Base-by-base conservation (phyloP, 345 rosid genomes). In the Jatropha curcas region DNA sequence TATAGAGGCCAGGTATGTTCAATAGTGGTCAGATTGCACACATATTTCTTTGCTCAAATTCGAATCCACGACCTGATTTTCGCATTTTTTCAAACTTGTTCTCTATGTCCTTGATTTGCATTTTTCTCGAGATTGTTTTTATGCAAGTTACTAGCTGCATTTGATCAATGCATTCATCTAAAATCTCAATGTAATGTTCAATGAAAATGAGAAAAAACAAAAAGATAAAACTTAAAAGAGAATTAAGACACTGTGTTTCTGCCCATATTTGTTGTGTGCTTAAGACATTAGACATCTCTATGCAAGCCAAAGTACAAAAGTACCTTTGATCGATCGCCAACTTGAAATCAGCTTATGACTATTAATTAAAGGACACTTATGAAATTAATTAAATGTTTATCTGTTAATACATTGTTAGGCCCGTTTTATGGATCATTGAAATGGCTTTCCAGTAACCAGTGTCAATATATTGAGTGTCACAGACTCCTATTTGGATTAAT, bases 1-100 rank as follows among this genome's bases (percentile, higher is more conserved):
- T 28, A 22, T 92, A 2, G 87, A 85, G 76, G 93, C 84, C 68
- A 71, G 94, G 98, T 91, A 86, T 72, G 74, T 51, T 25, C 41
- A 33, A 17, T 17, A 33, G 13, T 59, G 39, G 7, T 13, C 20
- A 31, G 63, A 30, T 31, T 33, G 65, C 3, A 35, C n/a, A 5
- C 64, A 31, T 60, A 2, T 5, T 60, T 19, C 64, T 60, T 3
- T 9, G 33, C 63, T 59, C 5, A 30, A 41, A 41, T 41, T 41
- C 11, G 4, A 41, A 41, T 1, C 11, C 10, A 7, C 11, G 45
- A 41, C 6, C 16, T 27, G 20, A 30, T 59, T 14, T 11, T 59
- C 35, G 12, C 28, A 28, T 59, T 59, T 59, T 39, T 30, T 14
- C 31, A 4, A 22, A 60, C 20, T 30, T 22, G 12, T 31, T 16